Base-by-base conservation (phyloP, 2,329 filamentous ascomycete species). In the Talaromyces sp. region DNA sequence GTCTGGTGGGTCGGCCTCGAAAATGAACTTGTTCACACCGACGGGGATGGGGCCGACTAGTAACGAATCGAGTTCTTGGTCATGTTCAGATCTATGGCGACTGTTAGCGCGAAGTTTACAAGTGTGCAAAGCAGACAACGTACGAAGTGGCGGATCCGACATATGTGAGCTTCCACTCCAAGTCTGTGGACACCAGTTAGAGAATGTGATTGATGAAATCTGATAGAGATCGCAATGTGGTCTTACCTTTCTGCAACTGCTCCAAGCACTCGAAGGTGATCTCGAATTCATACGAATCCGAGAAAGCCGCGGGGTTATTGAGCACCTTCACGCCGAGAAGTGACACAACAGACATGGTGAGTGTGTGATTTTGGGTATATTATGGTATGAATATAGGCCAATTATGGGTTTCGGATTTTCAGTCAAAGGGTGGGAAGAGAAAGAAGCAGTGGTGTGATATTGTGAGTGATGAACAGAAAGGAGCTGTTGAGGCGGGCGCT, bases 131-230 rank as follows among this genome's bases (percentile, higher is more conserved):
- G 60, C 56, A 63, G 62, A 62, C 16, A 70, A 85, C 90, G 83
- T 84, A 96, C 91, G 92, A 97, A 65, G 94, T 98, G 69, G 96
- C 95, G 72, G 95, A 99, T 74, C 95, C 96, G 76, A 99, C 95
- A 73, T 99, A 99, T 78, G 93, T 99, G 73, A 99, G 85, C 82
- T 99, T 99, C 95, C 95, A 99, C 82, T 99, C 95, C 67, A 99
- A 88, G 81, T 99, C 95, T 96, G 73, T 39, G 43, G 50, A 61
- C 52, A 19, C 7, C 10, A 14, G 27, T 59, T 60, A 59, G 52
- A 22, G 76, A 69, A 19, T 50, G 3, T 6, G 4, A 43, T n/a
- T 54, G 16, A n/a, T 22, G 33, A 22, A 37, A 14, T 22, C 16
- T 43, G 24, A 22, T 22, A 11, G 14, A 63, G 5, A 31, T 39